Percentiles rank a stretch among this genome's conserved stretches.
Evolutionary conservation across 2,329 filamentous ascomycete genomes (phyloP).

Genomic region (Colletotrichum truncatum): DNA sequence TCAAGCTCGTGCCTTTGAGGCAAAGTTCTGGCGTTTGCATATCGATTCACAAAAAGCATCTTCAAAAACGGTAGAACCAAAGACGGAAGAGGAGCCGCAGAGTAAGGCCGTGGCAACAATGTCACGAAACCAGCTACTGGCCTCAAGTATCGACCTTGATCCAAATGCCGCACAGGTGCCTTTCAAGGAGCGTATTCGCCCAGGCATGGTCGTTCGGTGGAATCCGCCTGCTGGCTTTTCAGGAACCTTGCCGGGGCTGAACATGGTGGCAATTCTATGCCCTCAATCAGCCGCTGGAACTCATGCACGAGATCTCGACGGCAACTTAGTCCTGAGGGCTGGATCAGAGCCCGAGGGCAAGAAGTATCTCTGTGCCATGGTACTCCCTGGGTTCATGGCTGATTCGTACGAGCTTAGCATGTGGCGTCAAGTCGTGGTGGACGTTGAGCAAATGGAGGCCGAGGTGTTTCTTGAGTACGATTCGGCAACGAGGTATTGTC

Average conservation of each 20-base stretch:
- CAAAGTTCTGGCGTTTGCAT: conserved; percentile 53
- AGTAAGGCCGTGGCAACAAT: neutral
- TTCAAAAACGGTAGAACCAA: neutral
- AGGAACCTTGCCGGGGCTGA: conserved; percentile 30
- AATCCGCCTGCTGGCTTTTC: conserved; percentile 31
- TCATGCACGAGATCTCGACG: conserved; percentile 33
- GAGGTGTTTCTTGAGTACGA: conserved; percentile 56
- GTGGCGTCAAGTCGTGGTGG: conserved; percentile 47
- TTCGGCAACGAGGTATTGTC: conserved; percentile 51
- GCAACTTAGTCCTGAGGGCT: conserved; percentile 28
- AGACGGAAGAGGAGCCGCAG: neutral
- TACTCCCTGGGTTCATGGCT: conserved; percentile 43
- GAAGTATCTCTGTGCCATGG: conserved; percentile 47
- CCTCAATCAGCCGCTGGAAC: conserved; percentile 32
- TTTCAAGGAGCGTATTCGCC: conserved; percentile 50
- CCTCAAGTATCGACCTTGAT: conserved; percentile 42
- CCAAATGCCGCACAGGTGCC: conserved; percentile 34
- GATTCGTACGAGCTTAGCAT: conserved; percentile 50
- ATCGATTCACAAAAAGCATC: conserved; percentile 44
- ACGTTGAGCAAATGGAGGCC: conserved; percentile 44
- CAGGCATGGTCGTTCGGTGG: conserved; percentile 52
- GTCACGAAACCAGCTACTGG: neutral
- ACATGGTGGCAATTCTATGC: conserved; percentile 45
- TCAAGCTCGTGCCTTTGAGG: conserved; percentile 51
- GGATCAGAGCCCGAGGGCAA: neutral